phyloP scores from a whole-genome alignment of 164 flowering plant species.

The Annona cherimola region DNA sequence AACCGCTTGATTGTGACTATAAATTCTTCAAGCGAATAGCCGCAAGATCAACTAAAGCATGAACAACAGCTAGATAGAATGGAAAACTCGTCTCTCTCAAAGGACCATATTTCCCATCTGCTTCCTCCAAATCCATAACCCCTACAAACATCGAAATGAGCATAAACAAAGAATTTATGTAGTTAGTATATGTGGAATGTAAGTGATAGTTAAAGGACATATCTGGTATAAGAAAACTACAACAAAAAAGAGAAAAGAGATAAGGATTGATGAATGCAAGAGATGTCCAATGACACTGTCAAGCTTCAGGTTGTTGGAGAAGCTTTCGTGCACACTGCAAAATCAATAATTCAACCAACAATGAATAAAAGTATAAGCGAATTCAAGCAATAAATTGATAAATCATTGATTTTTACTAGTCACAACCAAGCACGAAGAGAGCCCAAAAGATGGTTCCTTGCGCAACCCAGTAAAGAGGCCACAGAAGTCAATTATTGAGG shows the following conservation, averaged over 20 bases:
- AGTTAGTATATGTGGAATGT: too few relatives aligned
- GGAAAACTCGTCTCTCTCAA: too few relatives aligned
- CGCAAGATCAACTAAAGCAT: too few relatives aligned
- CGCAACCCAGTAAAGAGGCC: constrained; percentile 86
- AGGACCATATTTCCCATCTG: too few relatives aligned
- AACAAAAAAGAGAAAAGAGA: constrained; percentile 9
- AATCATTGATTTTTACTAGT: constrained; percentile 41
- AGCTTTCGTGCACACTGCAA: constrained; percentile 53
- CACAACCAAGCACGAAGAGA: constrained; percentile 82
- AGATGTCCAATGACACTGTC: constrained; percentile 57
- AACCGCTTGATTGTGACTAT: too few relatives aligned
- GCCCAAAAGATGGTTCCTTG: constrained; percentile 98
- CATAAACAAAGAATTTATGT: too few relatives aligned
- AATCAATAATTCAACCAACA: constrained; percentile 1
- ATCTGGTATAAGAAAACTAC: too few relatives aligned
- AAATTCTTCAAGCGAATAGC: too few relatives aligned
- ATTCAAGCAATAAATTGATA: background rate
- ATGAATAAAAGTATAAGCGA: background rate
- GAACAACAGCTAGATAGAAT: too few relatives aligned
- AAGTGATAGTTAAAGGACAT: too few relatives aligned
- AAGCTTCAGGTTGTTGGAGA: constrained; percentile 34
- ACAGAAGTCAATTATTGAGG: constrained; percentile 51
- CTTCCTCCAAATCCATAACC: too few relatives aligned
- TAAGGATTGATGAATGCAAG: constrained; percentile 54
- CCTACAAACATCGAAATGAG: too few relatives aligned